These are phyloP conservation scores for Cercospora zeae-maydis DNA, from an alignment of 2,329 filamentous ascomycete species.

Conservation along the genomic window DNA sequence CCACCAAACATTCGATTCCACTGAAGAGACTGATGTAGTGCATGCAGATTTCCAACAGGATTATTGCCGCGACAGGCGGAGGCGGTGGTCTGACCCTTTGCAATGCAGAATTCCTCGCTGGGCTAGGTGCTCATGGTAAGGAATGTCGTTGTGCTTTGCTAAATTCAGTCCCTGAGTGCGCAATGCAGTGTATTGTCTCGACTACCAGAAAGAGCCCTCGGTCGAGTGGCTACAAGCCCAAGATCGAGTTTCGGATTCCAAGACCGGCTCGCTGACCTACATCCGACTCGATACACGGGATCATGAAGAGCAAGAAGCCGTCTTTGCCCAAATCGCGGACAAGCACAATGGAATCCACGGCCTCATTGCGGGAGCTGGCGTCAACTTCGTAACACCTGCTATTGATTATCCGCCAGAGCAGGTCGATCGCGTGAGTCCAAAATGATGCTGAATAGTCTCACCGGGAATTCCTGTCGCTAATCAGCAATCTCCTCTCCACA, in stretches of 20 bases:
- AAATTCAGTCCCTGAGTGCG: background rate
- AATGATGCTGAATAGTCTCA: no score
- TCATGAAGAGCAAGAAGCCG: conserved; percentile 27
- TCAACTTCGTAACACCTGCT: conserved; percentile 31
- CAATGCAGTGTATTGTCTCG: conserved; percentile 46
- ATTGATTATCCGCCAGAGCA: conserved; percentile 38
- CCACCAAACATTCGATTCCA: background rate
- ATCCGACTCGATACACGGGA: conserved; percentile 48
- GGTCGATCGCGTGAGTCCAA: background rate
- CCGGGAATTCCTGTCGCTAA: background rate
- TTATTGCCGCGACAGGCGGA: conserved; percentile 29
- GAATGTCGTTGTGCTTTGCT: background rate
- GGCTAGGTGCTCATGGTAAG: conserved; percentile 47
- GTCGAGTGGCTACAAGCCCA: conserved; percentile 43
- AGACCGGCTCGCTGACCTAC: conserved; percentile 45
- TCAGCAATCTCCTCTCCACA: background rate
- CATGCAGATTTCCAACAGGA: conserved; percentile 24
- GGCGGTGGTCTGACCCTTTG: conserved; percentile 31
- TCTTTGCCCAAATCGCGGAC: conserved; percentile 30
- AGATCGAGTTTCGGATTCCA: conserved; percentile 36
- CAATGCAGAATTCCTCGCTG: conserved; percentile 47
- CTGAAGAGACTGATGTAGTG: background rate
- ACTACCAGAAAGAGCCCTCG: conserved; percentile 44
- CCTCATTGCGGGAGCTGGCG: conserved; percentile 33
- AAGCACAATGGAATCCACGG: conserved; percentile 32